These are phyloP conservation scores for Salix koriyanagi DNA, from an alignment of 345 rosid species.

Conservation along the genomic window DNA sequence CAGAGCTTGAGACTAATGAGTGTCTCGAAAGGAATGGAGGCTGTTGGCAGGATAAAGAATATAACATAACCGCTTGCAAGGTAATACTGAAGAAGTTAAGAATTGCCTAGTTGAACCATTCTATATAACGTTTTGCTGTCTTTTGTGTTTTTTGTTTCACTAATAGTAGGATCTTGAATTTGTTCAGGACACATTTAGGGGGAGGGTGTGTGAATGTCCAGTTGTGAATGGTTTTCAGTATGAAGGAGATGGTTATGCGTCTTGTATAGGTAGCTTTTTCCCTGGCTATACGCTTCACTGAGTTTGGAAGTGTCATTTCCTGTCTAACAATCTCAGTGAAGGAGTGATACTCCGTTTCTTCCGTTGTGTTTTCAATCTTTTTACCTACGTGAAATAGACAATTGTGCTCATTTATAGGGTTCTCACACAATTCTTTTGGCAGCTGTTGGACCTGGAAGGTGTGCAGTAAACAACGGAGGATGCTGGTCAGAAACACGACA, in stretches of 20 bases:
- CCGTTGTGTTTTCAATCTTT: too few species aligned
- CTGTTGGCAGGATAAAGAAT: slow-evolving; percentile 67
- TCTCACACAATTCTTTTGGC: slow-evolving; percentile 10
- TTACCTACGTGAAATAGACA: neutral
- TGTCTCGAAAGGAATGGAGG: slow-evolving; percentile 82
- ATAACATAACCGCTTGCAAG: slow-evolving; percentile 83
- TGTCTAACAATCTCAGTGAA: neutral
- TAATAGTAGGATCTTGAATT: neutral
- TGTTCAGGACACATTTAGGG: slow-evolving; percentile 33
- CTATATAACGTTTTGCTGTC: neutral
- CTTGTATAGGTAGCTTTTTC: slow-evolving; percentile 24
- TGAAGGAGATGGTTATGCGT: slow-evolving; percentile 30
- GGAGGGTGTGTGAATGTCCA: slow-evolving; percentile 32
- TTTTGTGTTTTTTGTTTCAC: neutral
- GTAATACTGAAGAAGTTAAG: slow-evolving; percentile 23
- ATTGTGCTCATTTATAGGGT: neutral
- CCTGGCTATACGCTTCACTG: neutral
- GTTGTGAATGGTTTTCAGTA: slow-evolving; percentile 26
- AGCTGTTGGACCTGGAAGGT: slow-evolving; percentile 82
- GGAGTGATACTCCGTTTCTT: too few species aligned
- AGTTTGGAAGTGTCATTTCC: neutral
- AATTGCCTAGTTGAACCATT: neutral
- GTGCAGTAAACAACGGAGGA: slow-evolving; percentile 66
- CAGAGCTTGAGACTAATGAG: slow-evolving; percentile 86
- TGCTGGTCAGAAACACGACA: slow-evolving; percentile 77